phyloP scores from a whole-genome alignment of 1,139 yeast species.

The Lodderomyces orthopsilosis region DNA sequence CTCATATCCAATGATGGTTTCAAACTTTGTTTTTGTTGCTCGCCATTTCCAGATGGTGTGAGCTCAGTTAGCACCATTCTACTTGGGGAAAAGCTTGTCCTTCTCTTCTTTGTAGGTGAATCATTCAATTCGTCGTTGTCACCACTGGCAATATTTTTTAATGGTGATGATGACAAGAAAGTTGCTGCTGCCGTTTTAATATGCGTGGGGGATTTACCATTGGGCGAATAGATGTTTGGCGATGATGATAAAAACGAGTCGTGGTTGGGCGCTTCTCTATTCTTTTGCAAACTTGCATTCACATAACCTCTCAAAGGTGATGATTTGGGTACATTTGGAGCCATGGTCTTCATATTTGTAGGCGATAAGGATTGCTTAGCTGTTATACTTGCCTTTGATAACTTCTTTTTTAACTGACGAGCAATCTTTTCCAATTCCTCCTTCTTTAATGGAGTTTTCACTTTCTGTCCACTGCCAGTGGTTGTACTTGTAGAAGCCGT shows the following conservation, averaged over 20 bases:
- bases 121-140: conserved; percentile 18
- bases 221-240: conserved; percentile 39
- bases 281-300: conserved; percentile 15
- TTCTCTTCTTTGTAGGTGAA: conserved; percentile 36
- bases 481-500: background rate
- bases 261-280: conserved; percentile 7
- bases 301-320: conserved; percentile 34
- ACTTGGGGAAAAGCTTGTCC: conserved; percentile 19
- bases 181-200: conserved; percentile 37
- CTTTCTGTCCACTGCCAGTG: conserved; percentile 9
- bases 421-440: conserved; percentile 50
- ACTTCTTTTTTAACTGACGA: conserved; percentile 42
- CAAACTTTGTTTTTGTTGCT: conserved; percentile 20
- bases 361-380: conserved; percentile 43
- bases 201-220: conserved; percentile 43
- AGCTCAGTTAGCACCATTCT: conserved; percentile 40
- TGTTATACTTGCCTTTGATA: conserved; percentile 44
- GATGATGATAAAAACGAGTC: conserved; percentile 25
- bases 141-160: conserved; percentile 22
- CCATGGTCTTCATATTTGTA: conserved; percentile 14
- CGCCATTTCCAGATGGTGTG: conserved; percentile 20
- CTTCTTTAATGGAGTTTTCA: conserved; percentile 40
- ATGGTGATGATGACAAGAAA: conserved; percentile 35
- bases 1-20: conserved; percentile 40
- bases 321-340: conserved; percentile 17